Evolutionary conservation across 768 basidiomycete species (phyloP).

Genomic region (Austroboletus eburneus): DNA sequence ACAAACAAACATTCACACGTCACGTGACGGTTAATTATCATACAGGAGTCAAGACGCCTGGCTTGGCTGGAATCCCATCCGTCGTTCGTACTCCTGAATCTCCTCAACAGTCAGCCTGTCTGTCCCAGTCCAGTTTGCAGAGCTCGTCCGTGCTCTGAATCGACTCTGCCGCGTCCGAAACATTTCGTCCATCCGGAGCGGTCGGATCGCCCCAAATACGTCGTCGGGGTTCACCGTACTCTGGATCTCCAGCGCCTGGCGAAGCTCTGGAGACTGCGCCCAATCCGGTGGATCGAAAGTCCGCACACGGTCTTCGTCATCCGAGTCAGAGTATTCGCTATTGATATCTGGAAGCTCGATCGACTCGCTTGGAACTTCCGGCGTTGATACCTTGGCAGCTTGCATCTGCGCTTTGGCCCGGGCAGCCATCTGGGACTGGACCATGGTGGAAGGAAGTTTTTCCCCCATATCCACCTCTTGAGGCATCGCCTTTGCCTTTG

Average conservation of each 20-base stretch:
- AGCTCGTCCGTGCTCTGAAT: conserved; percentile 87
- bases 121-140: conserved; percentile 95
- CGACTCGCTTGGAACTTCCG: conserved; percentile 62
- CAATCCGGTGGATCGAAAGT: conserved; percentile 78
- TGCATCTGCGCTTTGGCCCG: conserved; percentile 64
- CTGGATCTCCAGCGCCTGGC: conserved; percentile 74
- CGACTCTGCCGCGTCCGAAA: conserved; percentile 76
- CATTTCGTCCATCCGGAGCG: conserved; percentile 89
- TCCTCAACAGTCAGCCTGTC: conserved; percentile 83
- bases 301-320: conserved; percentile 75
- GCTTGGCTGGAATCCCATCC: conserved; percentile 76
- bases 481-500: conserved; percentile 46
- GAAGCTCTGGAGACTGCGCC: conserved; percentile 89
- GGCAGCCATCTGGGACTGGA: conserved; percentile 69
- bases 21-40: conserved; percentile 11
- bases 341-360: conserved; percentile 95
- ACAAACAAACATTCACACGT: conserved; percentile 19
- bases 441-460: conserved; percentile 55
- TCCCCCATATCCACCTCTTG: conserved; percentile 47
- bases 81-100: conserved; percentile 78
- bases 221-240: conserved; percentile 86
- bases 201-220: conserved; percentile 86
- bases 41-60: conserved; percentile 11
- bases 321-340: conserved; percentile 96
- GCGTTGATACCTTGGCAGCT: conserved; percentile 47